Percentiles rank a stretch among this genome's conserved stretches.
Conservation (phyloP, 805 yeast genomes). For the Wickerhamomyces mucosus region DNA sequence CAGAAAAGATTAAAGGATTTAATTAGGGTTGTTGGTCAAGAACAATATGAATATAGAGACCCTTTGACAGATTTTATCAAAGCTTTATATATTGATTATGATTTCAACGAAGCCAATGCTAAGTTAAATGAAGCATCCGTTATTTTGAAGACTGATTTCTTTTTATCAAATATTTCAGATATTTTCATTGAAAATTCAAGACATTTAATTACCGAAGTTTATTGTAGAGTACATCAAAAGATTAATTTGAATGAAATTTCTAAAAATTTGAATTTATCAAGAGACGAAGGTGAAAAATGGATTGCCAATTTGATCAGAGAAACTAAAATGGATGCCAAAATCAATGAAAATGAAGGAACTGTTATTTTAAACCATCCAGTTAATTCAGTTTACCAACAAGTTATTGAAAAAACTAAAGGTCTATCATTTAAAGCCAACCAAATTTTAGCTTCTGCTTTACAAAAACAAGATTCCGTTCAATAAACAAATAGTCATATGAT, state of each 20-base stretch:
- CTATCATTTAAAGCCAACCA: conserved; percentile 51
- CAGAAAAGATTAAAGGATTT: conserved; percentile 51
- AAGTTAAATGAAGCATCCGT: conserved; percentile 38
- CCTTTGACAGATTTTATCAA: conserved; percentile 51
- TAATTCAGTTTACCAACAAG: conserved; percentile 53
- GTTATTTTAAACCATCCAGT: conserved; percentile 45
- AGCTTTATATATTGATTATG: conserved; percentile 47
- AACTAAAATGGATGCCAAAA: conserved; percentile 42
- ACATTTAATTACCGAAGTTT: conserved; percentile 42
- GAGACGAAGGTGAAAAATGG: conserved; percentile 43
- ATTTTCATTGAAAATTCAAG: conserved; percentile 38
- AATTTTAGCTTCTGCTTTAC: conserved; percentile 36
- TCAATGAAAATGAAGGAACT: conserved; percentile 41
- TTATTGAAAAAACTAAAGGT: conserved; percentile 60
- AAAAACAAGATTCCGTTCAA: conserved; percentile 24
- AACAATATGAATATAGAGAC: conserved; percentile 54
- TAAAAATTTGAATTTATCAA: conserved; percentile 32
- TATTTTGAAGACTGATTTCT: conserved; percentile 46
- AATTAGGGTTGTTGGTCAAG: conserved; percentile 48
- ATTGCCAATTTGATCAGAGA: conserved; percentile 40
- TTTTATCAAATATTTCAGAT: conserved; percentile 34
- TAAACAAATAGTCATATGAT: too few species aligned
- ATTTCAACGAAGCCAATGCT: conserved; percentile 42
- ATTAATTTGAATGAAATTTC: conserved; percentile 38
- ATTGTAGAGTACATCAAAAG: conserved; percentile 42